Evolutionary conservation across 2,329 filamentous ascomycete genomes (phyloP), one percentile per base, ranked within the genome.

Genomic region (Neofusicoccum parvum): DNA sequence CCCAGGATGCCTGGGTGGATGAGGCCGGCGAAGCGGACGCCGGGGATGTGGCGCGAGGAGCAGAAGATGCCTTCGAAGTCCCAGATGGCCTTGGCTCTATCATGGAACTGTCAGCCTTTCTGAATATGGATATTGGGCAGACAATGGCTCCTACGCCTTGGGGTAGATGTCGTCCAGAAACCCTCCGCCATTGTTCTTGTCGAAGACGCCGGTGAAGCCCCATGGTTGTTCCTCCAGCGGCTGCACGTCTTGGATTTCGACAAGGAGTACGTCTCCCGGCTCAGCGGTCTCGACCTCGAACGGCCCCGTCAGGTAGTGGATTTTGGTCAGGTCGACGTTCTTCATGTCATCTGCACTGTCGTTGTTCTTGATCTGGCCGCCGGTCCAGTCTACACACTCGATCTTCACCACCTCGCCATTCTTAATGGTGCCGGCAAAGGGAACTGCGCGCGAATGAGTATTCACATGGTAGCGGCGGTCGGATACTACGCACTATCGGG

Each of bases 221-320:
- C 94, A 97, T 0, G 92, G 92, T 65, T 90, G 87, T 36, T 95
- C 88, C 68, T 94, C 84, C 69, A 96, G 88, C 0, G 94, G 94
- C 80, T 97, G 92, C 0, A 97, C 92, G 72, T 97, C 94, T 77
- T 94, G 92, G 69, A 97, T 97, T 76, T 97, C 92, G 7, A 97
- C 91, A 0, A 96, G 80, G 0, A 96, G 83, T 1, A 96, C 83
- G 74, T 97, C 94, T 0, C 94, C 94, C 0, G 93, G 92, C 76
- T 94, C 87, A 0, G 92, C 92, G 0, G 87, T 89, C 73, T 94
- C 90, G 65, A 97, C 86, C 63, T 97, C 91, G 69, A 97, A 97
- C 0, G 94, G 94, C 0, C 94, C 94, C 0, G 90, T 94, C 5
- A 97, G 86, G 75, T 96, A 97, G 78, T 97, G 94, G 53, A 96